Evolutionary conservation across 148 eudicot species (phyloP), one percentile per base, ranked within the genome.

Genomic region (Spergularia bocconei): DNA sequence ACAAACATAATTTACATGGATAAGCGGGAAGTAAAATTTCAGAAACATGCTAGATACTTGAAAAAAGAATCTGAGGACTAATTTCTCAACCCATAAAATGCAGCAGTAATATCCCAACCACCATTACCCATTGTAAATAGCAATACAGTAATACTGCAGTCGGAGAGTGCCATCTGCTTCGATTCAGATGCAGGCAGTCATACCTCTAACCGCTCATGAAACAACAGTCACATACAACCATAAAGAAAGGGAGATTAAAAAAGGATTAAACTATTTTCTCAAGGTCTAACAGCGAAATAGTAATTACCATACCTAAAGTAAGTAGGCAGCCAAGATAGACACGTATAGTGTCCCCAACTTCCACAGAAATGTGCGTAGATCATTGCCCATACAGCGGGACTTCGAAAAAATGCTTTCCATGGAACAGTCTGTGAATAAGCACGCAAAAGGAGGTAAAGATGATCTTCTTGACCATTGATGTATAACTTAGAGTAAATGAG

Each of bases 381-480:
- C 99, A 96, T 96, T 16, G 99, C 99, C 98, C 99, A 89, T n/a
- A 96, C 97, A 81, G 99, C 98, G 80, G 89, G 82, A 81, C 87
- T 86, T 82, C 69, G 80, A 70, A 92, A 92, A 79, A 96, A 91
- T 17, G 92, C 86, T 79, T 88, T 96, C 99, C 99, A 96, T 33
- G 99, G 99, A 16, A 96, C 83, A 79, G 85, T 90, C 96, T 91
- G 76, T 66, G 56, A 23, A 80, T 10, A 67, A 75, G 41, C 17
- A 53, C n/a, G 47, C 25, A 23, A 9, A 61, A 10, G 20, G 19
- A 17, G 38, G 13, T 10, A 41, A 12, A 62, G 36, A 3, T 29
- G 36, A 29, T 29, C 36, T 29, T 29, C 36, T 29, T 29, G 36
- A 29, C 36, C 36, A 29, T 29, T 29, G 36, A 29, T 7, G 19